Evolutionary conservation across 2,329 filamentous ascomycete species (phyloP), one percentile per base, ranked within the genome.

Genomic region (Claviceps fusiformis): DNA sequence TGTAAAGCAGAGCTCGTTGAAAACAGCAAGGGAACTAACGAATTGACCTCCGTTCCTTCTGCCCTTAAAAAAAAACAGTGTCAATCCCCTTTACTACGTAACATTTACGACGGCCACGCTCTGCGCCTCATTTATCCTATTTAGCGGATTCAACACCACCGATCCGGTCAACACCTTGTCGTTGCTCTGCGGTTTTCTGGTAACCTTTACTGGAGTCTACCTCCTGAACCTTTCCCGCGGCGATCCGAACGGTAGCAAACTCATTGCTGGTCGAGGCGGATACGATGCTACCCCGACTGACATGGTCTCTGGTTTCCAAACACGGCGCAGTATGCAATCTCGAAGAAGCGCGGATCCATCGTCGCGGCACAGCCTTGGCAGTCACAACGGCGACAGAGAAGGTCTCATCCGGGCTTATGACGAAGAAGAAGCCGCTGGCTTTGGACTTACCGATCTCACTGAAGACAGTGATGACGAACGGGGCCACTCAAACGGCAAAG

Each of bases 21-120:
- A 3, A 10, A 37, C 11, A 17, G 37, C 37, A 41, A 41, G 13
- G 13, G 13, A 41, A 41, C 37, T 41, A 41, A 41, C 37, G 31
- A 41, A 5, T 41, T 15, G 3, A 7, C 37, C 15, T 17, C 37
- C 37, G 13, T 39, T 24, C 24, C 35, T 39, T 13, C 11, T 10
- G 33, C 33, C 6, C 33, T 8, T 1, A 35, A 35, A 37, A 37
- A 37, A 50, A 17, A 17, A 15, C 63, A 95, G 90, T 67, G 91
- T 96, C 55, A 96, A 96, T 67, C 91, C 91, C 7, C 80, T 96
- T 31, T 97, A 97, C 76, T 97, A 97, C 70, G 92, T 97, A 54
- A 95, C 90, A 2, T 97, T 97, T 69, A 96, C 92, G 3, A 97
- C 92, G 0, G 90, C 87, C 58, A 97, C 92, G 8, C 83, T 97